phyloP scores from a whole-genome alignment of 208 protist genomes.

The Histomonas meleagridis region DNA sequence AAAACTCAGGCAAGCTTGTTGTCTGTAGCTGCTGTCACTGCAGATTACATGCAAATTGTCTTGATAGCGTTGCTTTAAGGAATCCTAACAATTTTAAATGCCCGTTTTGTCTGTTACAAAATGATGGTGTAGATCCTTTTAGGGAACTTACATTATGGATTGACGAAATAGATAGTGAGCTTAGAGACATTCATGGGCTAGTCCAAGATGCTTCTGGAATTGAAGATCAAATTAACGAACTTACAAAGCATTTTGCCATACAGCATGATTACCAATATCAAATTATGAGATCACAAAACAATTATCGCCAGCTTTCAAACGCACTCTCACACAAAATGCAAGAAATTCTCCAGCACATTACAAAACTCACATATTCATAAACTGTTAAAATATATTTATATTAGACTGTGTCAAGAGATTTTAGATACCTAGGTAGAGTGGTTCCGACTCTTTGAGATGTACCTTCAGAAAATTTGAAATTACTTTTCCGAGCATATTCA shows the following conservation, averaged over 20 bases:
- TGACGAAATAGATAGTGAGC: background rate
- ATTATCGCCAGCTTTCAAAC: too few relatives aligned
- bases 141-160: conserved; percentile 34
- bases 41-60: background rate
- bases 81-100: background rate
- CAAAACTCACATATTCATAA: background rate
- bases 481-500: too few relatives aligned
- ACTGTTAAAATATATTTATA: background rate
- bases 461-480: too few relatives aligned
- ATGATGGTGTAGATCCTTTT: conserved; percentile 18
- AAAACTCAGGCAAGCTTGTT: background rate
- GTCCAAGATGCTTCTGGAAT: background rate
- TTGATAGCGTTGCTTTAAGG: background rate
- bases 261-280: background rate
- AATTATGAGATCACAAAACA: background rate
- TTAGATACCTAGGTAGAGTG: too few relatives aligned
- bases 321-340: background rate
- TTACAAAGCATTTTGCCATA: too few relatives aligned
- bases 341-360: background rate
- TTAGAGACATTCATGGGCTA: background rate
- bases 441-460: too few relatives aligned
- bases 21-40: background rate
- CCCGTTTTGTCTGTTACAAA: background rate
- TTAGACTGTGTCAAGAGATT: background rate
- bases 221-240: background rate